These are phyloP conservation scores for Penicillium hesseltinei DNA, from an alignment of 2,329 filamentous ascomycete genomes.

Conservation along the genomic window DNA sequence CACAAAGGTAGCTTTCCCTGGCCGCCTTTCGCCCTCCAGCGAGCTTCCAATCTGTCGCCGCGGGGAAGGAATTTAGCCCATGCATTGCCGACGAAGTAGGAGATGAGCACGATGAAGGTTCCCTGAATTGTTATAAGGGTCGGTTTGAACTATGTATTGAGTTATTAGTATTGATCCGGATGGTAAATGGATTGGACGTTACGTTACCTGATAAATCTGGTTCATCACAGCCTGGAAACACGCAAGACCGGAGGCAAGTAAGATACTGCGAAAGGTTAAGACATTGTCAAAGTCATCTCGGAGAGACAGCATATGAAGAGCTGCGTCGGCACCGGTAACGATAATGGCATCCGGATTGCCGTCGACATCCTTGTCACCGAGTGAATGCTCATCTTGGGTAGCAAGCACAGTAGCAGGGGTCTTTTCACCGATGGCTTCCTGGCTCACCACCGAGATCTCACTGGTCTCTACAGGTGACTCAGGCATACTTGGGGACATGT, in stretches of 20 bases:
- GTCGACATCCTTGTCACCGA: background rate
- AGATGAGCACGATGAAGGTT: conserved; percentile 58
- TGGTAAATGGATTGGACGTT: conserved; percentile 13
- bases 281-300: conserved; percentile 54
- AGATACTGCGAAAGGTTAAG: conserved; percentile 54
- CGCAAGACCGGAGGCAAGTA: conserved; percentile 51
- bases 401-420: background rate
- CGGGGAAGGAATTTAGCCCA: conserved; percentile 52
- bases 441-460: background rate
- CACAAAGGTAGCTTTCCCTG: conserved; percentile 44
- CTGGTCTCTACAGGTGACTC: background rate
- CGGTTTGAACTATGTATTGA: conserved; percentile 50
- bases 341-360: conserved; percentile 45
- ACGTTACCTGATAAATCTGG: conserved; percentile 56
- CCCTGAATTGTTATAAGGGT: conserved; percentile 50
- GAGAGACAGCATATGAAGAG: conserved; percentile 50
- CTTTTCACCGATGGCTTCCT: background rate
- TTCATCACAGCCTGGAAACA: conserved; percentile 57
- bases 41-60: conserved; percentile 50
- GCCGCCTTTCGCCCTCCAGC: conserved; percentile 47
- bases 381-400: background rate
- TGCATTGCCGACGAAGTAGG: conserved; percentile 54
- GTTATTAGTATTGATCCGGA: conserved; percentile 4
- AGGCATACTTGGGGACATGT: background rate
- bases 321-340: conserved; percentile 53